These are phyloP conservation scores for Starmerella apicola DNA, from an alignment of 805 yeast species.

Conservation along the genomic window DNA sequence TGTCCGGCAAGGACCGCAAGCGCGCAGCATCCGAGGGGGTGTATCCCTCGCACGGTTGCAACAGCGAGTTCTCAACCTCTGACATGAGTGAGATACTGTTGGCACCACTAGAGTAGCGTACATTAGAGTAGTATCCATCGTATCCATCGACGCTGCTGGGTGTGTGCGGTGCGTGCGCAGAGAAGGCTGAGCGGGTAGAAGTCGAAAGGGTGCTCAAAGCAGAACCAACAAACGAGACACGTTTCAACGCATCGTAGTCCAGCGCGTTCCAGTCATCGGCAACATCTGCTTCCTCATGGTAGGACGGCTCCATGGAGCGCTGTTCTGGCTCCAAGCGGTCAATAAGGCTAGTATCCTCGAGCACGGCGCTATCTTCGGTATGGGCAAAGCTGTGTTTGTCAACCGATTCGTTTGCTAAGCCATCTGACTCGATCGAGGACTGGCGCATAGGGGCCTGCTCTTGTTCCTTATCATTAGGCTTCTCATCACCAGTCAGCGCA, in stretches of 20 bases:
- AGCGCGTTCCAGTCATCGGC: constrained; percentile 6
- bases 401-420: too few relatives aligned
- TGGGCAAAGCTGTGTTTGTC: too few relatives aligned
- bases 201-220: constrained; percentile 14
- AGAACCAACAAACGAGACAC: constrained; percentile 15
- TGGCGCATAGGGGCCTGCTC: not conserved
- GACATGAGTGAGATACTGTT: constrained; percentile 20
- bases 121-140: not conserved
- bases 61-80: constrained; percentile 20
- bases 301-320: not conserved
- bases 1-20: constrained; percentile 78
- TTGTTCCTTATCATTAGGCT: too few relatives aligned
- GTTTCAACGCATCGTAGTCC: constrained; percentile 10
- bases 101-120: not conserved
- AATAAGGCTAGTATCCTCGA: too few relatives aligned
- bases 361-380: too few relatives aligned
- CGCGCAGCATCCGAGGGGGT: constrained; percentile 53
- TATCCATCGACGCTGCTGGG: not conserved
- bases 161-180: constrained; percentile 1
- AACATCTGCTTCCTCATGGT: too few relatives aligned
- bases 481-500: too few relatives aligned
- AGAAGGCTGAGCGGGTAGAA: constrained; percentile 10
- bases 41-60: constrained; percentile 32
- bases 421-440: too few relatives aligned
- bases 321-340: too few relatives aligned